Conservation (phyloP, 2,329 filamentous ascomycete species). For the Mycosphaerelloides madeirae region DNA sequence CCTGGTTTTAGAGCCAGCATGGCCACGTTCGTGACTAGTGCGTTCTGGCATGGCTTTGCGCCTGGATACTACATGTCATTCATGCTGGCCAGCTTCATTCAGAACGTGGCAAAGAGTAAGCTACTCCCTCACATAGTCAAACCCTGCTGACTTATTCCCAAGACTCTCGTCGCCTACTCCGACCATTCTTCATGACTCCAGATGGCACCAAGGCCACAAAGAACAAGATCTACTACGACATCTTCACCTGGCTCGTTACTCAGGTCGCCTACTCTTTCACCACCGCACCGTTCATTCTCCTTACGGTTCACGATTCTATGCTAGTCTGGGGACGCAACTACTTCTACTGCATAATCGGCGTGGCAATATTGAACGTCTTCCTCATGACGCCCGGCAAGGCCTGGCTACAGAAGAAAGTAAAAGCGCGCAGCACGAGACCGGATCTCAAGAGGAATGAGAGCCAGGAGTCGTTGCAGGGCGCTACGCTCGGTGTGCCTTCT, state of each 20-base stretch:
- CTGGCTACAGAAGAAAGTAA: slow-evolving; percentile 36
- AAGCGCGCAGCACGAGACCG: slow-evolving; percentile 31
- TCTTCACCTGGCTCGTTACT: slow-evolving; percentile 68
- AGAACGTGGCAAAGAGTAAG: slow-evolving; percentile 91
- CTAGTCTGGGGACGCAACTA: slow-evolving; percentile 79
- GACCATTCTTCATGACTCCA: slow-evolving; percentile 86
- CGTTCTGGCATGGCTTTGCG: slow-evolving; percentile 97
- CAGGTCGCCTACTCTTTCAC: slow-evolving; percentile 81
- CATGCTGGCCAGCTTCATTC: slow-evolving; percentile 81
- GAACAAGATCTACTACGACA: slow-evolving; percentile 81
- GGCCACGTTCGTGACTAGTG: slow-evolving; percentile 89
- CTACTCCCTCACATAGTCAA: background rate
- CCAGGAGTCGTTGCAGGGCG: slow-evolving; percentile 37
- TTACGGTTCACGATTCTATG: slow-evolving; percentile 66
- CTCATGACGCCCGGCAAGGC: slow-evolving; percentile 75
- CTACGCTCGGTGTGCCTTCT: slow-evolving; percentile 69
- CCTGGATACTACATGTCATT: slow-evolving; percentile 94
- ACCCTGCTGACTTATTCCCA: background rate
- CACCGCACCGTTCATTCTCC: slow-evolving; percentile 78
- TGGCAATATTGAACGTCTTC: slow-evolving; percentile 61
- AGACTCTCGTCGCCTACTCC: slow-evolving; percentile 86
- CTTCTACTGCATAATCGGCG: slow-evolving; percentile 75
- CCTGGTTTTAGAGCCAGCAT: slow-evolving; percentile 92
- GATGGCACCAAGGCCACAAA: slow-evolving; percentile 64
- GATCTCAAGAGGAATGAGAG: slow-evolving; percentile 26